phyloP scores from a whole-genome alignment of 2,329 filamentous ascomycete species.

The Penicillium sp. region DNA sequence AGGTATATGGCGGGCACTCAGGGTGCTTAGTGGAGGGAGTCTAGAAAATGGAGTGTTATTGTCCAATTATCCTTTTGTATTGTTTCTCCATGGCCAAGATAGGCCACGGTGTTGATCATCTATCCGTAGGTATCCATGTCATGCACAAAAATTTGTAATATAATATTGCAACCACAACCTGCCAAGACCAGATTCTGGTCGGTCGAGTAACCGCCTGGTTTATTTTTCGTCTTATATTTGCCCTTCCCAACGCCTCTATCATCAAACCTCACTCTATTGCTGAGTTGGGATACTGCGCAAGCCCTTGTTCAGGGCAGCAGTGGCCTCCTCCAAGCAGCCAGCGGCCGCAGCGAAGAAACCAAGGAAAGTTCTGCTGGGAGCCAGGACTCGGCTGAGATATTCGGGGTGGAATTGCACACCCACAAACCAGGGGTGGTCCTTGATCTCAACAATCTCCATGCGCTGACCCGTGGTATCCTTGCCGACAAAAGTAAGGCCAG shows the following conservation, averaged over 20 bases:
- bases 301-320: conserved; percentile 13
- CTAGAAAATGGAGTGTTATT: no score
- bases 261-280: background rate
- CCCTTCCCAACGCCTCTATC: background rate
- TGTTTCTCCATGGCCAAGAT: background rate
- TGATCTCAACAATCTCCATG: conserved; percentile 78
- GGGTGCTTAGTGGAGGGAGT: no score
- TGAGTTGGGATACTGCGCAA: conserved; percentile 12
- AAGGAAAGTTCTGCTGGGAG: conserved; percentile 69
- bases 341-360: conserved; percentile 77
- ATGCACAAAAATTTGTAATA: background rate
- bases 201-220: background rate
- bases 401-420: conserved; percentile 87
- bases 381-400: conserved; percentile 69
- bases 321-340: conserved; percentile 53
- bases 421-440: conserved; percentile 78
- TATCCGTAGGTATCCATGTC: background rate
- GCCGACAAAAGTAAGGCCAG: conserved; percentile 68
- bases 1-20: no score
- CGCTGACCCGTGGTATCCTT: conserved; percentile 72
- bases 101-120: background rate
- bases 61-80: background rate
- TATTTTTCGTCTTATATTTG: background rate
- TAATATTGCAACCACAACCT: background rate
- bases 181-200: background rate